Evolutionary conservation across 2,329 filamentous ascomycete species (phyloP), one percentile per base, ranked within the genome.

Genomic region (Colletotrichum sidae): DNA sequence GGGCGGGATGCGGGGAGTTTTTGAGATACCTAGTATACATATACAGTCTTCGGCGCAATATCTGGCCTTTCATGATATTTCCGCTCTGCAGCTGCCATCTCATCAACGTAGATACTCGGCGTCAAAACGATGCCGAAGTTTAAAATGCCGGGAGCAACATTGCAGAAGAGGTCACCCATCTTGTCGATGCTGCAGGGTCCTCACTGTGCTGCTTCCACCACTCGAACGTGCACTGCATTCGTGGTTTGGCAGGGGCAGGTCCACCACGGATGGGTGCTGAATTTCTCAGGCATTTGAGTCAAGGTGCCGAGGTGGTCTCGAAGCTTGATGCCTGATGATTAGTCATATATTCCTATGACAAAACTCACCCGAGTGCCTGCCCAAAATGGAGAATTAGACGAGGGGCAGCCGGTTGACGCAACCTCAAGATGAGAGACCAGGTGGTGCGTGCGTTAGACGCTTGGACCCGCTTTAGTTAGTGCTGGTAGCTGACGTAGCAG

Each of bases 401-500:
- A 65, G 60, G 55, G 64, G 63, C 63, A 59, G 63, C 63, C 57
- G 39, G 60, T 58, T 66, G 42, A 66, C 59, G 64, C 64, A 59
- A 59, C 37, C 42, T 46, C 44, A 46, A n/a, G 44, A 17, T 54
- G 45, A 56, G 46, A 52, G 52, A 49, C 13, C 34, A 4, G 12
- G 35, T 67, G 54, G 64, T 52, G 39, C 41, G 64, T 63, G 59
- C 64, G 44, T 37, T 10, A 12, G 49, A 55, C 41, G 9, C 38
- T 4, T 2, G 9, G 52, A 10, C 37, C 64, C 64, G 50, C 13
- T 49, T 46, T 15, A 38, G 56, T 52, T 61, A 65, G 57, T 65
- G 56, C 46, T 45, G 61, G 56, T 53, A 60, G 47, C 49, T 25
- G 25, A 13, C 53, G 33, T 42, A 33, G 35, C 60, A 60, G 42